Base-by-base conservation (phyloP, 352 stramenopile genomes). In the Phytopythium aichiense region DNA sequence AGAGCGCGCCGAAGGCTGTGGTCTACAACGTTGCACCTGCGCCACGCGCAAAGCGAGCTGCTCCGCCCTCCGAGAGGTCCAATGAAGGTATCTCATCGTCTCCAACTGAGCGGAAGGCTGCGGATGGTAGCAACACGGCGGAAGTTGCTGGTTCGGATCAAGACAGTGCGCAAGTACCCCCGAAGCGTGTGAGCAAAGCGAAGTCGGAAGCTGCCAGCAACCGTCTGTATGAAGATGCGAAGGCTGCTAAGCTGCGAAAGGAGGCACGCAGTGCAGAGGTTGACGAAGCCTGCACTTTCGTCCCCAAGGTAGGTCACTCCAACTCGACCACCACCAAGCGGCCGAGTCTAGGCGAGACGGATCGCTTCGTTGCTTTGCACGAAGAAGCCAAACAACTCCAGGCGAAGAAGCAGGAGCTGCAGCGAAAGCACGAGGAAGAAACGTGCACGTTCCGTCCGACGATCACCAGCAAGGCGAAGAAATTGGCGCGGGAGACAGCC, bases 401-500 rank as follows among this genome's bases (percentile, higher is more conserved):
- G 43, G 74, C 78, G 15, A 82, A 74, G 45, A 89, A 86, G 54
- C 78, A 85, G 11, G 74, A 79, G 43, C 56, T 87, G 45, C 74
- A 79, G n/a, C 67, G 79, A 25, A 74, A 88, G 51, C 61, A 78
- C 20, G 79, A 85, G 33, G 68, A 74, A 13, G 68, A 75, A 7
- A 70, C 80, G 42, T 88, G 73, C 53, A 87, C 80, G 1, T 92
- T 92, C 63, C 77, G 82, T 42, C 82, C 82, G 4, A 72, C 80
- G 23, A 92, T 92, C 31, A 90, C 82, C 0, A 72, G 74, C 9
- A 81, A 86, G 58, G 79, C 79, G 1, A 87, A 82, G 58, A 79
- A 75, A 46, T 62, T 89, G 33, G 43, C 78, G 15, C 66, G 71
- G 28, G 72, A 69, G 20, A 73, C 56, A 4, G 59, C 66, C 11